phyloP scores from a whole-genome alignment of 164 flowering plant genomes.

The Litsea cubeba region DNA sequence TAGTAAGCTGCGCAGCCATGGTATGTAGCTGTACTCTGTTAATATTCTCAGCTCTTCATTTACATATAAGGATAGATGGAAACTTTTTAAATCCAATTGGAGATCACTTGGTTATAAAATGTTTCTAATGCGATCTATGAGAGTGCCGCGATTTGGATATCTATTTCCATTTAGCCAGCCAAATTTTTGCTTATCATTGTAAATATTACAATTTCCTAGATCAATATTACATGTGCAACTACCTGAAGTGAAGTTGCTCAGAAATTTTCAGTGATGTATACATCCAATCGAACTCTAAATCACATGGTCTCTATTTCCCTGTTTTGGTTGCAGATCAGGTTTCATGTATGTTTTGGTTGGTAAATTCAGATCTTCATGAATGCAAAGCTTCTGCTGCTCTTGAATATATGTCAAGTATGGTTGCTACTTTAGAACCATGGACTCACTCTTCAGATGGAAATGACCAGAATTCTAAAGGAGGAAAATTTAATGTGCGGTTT shows the following conservation, averaged over 20 bases:
- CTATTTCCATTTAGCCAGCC: neutral
- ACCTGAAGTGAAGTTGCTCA: neutral
- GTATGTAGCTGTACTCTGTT: constrained; percentile 30
- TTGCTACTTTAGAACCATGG: constrained; percentile 59
- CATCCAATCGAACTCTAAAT: neutral
- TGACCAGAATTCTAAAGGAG: constrained; percentile 48
- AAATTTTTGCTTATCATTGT: neutral
- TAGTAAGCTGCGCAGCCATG: constrained; percentile 73
- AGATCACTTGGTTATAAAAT: neutral
- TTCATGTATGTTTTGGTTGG: constrained; percentile 68
- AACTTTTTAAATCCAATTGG: neutral
- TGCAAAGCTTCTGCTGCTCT: constrained; percentile 41
- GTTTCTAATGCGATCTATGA: neutral
- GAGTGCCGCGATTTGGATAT: neutral
- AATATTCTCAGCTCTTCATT: neutral
- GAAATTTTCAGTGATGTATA: neutral
- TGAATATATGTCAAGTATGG: constrained; percentile 80
- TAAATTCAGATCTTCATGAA: constrained; percentile 78
- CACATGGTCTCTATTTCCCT: neutral
- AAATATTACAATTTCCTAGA: neutral
- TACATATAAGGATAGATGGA: neutral
- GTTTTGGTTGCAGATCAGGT: constrained; percentile 54
- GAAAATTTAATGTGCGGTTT: constrained; percentile 52
- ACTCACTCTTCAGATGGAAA: constrained; percentile 28
- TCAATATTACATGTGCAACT: neutral